Conservation (phyloP, 371 early-diverging fungal species). For the Capniomyces stellatus region DNA sequence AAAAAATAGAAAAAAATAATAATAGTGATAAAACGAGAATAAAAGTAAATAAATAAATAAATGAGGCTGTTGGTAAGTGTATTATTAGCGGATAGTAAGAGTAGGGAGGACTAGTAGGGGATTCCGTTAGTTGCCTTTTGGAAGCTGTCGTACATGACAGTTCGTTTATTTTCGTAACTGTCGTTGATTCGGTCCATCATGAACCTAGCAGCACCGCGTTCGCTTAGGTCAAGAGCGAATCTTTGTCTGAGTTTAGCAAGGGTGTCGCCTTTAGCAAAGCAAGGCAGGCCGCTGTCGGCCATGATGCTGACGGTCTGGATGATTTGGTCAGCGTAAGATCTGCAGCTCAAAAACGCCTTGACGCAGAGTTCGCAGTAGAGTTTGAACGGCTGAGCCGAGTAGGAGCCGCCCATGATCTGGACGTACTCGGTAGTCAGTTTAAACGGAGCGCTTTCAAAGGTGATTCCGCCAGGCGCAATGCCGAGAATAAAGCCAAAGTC, state of each 20-base stretch:
- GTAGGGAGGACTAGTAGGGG: slow-evolving; percentile 29
- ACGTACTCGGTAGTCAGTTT: slow-evolving; percentile 98
- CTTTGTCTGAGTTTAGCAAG: slow-evolving; percentile 69
- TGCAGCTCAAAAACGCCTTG: slow-evolving; percentile 75
- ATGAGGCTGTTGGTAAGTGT: no score
- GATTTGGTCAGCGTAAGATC: slow-evolving; percentile 88
- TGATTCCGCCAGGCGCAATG: slow-evolving; percentile 97
- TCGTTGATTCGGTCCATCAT: slow-evolving; percentile 79
- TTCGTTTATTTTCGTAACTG: slow-evolving; percentile 78
- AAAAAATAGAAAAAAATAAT: no score
- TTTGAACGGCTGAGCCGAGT: slow-evolving; percentile 63
- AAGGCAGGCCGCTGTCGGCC: slow-evolving; percentile 92
- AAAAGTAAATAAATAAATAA: no score
- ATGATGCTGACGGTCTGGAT: slow-evolving; percentile 79
- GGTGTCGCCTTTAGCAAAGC: slow-evolving; percentile 36
- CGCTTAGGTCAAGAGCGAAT: slow-evolving; percentile 82
- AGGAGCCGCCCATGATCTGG: slow-evolving; percentile 83
- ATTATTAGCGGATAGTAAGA: no score
- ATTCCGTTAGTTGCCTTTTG: slow-evolving; percentile 82
- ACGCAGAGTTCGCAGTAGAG: slow-evolving; percentile 79
- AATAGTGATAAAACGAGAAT: no score
- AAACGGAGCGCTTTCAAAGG: slow-evolving; percentile 96
- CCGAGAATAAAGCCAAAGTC: slow-evolving; percentile 99
- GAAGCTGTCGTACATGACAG: slow-evolving; percentile 70
- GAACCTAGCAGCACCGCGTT: slow-evolving; percentile 84